Base-by-base conservation (phyloP, 2,329 filamentous ascomycete species). In the Pseudogymnoascus sp. region DNA sequence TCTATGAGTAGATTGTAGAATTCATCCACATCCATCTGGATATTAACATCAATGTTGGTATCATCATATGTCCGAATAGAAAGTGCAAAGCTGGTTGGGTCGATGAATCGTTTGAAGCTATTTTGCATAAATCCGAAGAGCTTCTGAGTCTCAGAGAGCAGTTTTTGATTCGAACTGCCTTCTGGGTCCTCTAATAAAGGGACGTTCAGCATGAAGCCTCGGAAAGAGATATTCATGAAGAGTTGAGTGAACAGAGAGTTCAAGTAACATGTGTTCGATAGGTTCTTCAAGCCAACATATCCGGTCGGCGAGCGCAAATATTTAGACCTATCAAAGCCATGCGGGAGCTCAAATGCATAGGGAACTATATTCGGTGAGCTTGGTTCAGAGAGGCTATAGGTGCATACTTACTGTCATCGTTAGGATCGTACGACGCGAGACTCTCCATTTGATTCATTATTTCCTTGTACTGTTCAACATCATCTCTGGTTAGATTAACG, bases 1-100 rank as follows among this genome's bases (percentile, higher is more conserved):
- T 96, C 92, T 69, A 97, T 94, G 0, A 99, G 82, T 4, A 96
- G 82, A 70, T 94, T 96, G 77, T 95, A 97, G 73, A 97, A 99
- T 73, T 97, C 92, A 69, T 97, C 94, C 4, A 97, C 94, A 72
- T 99, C 94, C 91, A 99, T 97, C 74, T 99, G 94, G 64, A 90
- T 85, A 63, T 87, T 85, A 25, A 95, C 87, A 73, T 97, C 92
- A 66, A 99, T 95, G 14, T 84, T 81, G 1, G 86, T 82, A 64
- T 92, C 89, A 37, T 96, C 91, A 64, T 92, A 93, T 0, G 89
- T 93, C 69, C 85, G 88, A 70, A 97, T 91, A 42, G 85, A 87
- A 35, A 81, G 80, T 12, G 94, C 89, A 66, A 95, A 86, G 1
- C 80, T 80, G 60, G 82, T 79, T 0, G 94, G 90, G 66, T 94